A percentile compares a stretch with the other conserved stretches of the same genome.
Evolutionary conservation across 371 early-diverging fungal genomes (phyloP).

Genomic region (Rhizopus sp.): DNA sequence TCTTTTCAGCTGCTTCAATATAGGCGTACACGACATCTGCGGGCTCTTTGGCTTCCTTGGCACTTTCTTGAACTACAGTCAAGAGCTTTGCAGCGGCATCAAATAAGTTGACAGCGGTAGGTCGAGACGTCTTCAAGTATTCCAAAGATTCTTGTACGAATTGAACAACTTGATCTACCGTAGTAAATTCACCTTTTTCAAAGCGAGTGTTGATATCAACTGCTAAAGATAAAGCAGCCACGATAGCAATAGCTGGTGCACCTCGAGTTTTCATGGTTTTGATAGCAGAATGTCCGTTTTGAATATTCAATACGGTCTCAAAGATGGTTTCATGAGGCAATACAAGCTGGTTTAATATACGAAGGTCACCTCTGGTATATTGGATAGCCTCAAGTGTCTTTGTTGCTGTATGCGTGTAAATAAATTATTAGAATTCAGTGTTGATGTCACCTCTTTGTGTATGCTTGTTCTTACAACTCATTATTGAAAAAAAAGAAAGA

Average conservation of each 20-base stretch:
- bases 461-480: no score
- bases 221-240: conserved; percentile 89
- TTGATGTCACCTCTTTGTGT: no score
- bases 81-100: conserved; percentile 84
- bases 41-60: conserved; percentile 23
- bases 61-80: conserved; percentile 31
- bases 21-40: conserved; percentile 58
- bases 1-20: conserved; percentile 76
- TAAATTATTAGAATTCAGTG: no score
- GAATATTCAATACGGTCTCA: conserved; percentile 63
- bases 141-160: conserved; percentile 71
- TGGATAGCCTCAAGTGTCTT: conserved; percentile 77
- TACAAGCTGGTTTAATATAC: conserved; percentile 90
- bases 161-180: conserved; percentile 43
- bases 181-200: conserved; percentile 35
- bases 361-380: conserved; percentile 67
- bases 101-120: conserved; percentile 96
- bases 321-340: conserved; percentile 88
- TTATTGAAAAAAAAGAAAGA: no score
- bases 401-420: conserved; percentile 6
- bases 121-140: conserved; percentile 87
- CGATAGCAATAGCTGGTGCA: conserved; percentile 97
- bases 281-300: conserved; percentile 88
- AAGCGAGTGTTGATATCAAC: conserved; percentile 69
- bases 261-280: conserved; percentile 93